Base-by-base conservation (phyloP, 2,329 filamentous ascomycete genomes). In the Bipolaris victoriae region DNA sequence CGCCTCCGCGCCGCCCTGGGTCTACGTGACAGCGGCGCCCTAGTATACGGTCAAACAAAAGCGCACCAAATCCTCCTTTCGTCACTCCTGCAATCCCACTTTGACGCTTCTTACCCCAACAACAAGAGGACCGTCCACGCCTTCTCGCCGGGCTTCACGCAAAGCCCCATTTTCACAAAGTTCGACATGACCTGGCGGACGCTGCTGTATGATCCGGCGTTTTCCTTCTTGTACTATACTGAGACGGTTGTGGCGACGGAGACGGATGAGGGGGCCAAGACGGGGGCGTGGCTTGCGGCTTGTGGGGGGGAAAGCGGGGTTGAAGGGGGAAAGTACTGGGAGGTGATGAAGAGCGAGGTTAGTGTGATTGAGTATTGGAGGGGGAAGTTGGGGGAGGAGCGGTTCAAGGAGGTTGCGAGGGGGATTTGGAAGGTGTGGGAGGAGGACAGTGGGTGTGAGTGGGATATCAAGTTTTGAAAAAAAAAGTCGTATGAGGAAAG, bases 51-150 rank as follows among this genome's bases (percentile, higher is more conserved):
- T 1, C 37, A 54, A 9, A 57, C 57, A 7, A 65, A 65, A 49
- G 58, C 61, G 10, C 50, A 62, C 20, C 64, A 65, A 40, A 55
- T 65, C 1, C 57, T 67, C 16, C 57, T 64, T 16, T 57, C 59
- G 0, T 20, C 37, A 7, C 40, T 61, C 1, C 47, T 64, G 5
- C 64, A 67, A 39, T 13, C 11, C 0, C 57, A 54, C 22, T 65
- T 65, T 7, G 37, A 54, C 11, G 16, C 20, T 4, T 24, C 13
- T 0, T 18, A 35, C 11, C 1, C 18, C 1, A 15, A 16, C 6
- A 49, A 46, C n/a, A 5, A 20, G 5, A 52, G 61, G 6, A 44
- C 57, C 1, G 57, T 57, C 1, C 54, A 66, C 5, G 22, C 55
- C 0, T 65, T 64, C 10, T 51, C 43, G 5, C 61, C 57, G 3